Evolutionary conservation across 2,329 filamentous ascomycete genomes (phyloP).

Genomic region (Plenodomus lindquistii): DNA sequence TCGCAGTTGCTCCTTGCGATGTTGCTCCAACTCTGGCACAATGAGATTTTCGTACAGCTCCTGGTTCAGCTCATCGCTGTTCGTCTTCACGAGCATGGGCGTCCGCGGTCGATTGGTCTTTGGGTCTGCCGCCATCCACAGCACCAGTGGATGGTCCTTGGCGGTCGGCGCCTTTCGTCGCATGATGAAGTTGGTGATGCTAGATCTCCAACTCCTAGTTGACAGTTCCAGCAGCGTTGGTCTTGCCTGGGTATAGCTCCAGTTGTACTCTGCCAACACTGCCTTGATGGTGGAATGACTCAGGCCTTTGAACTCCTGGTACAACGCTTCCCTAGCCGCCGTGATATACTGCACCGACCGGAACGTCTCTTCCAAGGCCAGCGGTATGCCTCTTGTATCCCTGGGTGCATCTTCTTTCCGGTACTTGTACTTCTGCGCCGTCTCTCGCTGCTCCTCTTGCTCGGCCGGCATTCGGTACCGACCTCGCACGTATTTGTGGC

Average conservation of each 20-base stretch:
- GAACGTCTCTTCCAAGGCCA: slow-evolving; percentile 68
- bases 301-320: slow-evolving; percentile 75
- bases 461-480: slow-evolving; percentile 53
- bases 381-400: slow-evolving; percentile 39
- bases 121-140: slow-evolving; percentile 61
- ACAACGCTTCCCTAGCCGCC: slow-evolving; percentile 69
- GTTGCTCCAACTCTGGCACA: slow-evolving; percentile 46
- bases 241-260: slow-evolving; percentile 74
- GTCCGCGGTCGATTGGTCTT: slow-evolving; percentile 58
- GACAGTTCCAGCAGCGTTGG: slow-evolving; percentile 70
- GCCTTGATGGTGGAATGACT: slow-evolving; percentile 75
- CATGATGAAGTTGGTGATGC: slow-evolving; percentile 71
- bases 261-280: slow-evolving; percentile 79
- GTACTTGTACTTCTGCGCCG: slow-evolving; percentile 39
- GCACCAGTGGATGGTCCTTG: slow-evolving; percentile 63
- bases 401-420: slow-evolving; percentile 33
- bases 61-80: slow-evolving; percentile 59
- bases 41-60: slow-evolving; percentile 54
- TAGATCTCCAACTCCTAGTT: slow-evolving; percentile 76
- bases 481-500: slow-evolving; percentile 70
- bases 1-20: slow-evolving; percentile 44
- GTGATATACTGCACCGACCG: slow-evolving; percentile 68
- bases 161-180: slow-evolving; percentile 62
- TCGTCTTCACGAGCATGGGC: slow-evolving; percentile 68
- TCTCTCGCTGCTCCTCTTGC: slow-evolving; percentile 41